phyloP scores from a whole-genome alignment of 176 grass and related monocot genomes.

The Dendrocalamus sinicus region DNA sequence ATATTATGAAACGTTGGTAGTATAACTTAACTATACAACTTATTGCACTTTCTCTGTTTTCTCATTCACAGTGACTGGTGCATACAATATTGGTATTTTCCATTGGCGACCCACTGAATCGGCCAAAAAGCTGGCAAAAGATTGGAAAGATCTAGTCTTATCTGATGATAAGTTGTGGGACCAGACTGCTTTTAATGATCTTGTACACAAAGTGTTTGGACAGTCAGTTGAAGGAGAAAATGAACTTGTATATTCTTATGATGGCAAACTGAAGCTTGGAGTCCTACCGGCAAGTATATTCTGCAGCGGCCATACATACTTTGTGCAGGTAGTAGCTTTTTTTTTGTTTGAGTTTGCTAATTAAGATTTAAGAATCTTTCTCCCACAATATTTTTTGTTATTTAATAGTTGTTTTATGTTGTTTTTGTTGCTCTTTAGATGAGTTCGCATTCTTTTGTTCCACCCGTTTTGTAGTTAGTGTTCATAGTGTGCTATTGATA shows the following conservation, averaged over 20 bases:
- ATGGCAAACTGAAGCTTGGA: constrained; percentile 92
- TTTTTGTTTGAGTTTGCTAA: constrained; percentile 37
- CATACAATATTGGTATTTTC: constrained; percentile 96
- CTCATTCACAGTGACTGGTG: constrained; percentile 71
- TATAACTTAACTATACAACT: constrained; percentile 29
- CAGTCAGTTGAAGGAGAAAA: constrained; percentile 63
- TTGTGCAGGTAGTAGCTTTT: constrained; percentile 75
- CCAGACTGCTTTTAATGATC: constrained; percentile 93
- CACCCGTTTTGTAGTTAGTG: neutral
- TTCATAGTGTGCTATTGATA: constrained; percentile 21
- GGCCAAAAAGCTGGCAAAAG: constrained; percentile 85
- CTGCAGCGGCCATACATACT: constrained; percentile 97
- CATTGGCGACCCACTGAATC: constrained; percentile 90
- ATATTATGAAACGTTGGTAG: no score
- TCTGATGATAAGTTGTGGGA: constrained; percentile 92
- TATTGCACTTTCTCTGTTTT: constrained; percentile 11
- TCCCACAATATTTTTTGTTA: constrained; percentile 7
- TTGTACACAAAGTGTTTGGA: constrained; percentile 69
- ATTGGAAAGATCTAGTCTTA: constrained; percentile 86
- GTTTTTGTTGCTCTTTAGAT: constrained; percentile 4
- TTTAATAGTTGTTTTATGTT: neutral
- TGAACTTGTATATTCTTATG: constrained; percentile 84
- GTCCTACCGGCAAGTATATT: constrained; percentile 97
- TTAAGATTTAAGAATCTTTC: constrained; percentile 17
- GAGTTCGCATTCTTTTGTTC: constrained; percentile 14